A percentile compares a stretch with the other conserved stretches of the same genome.
These are phyloP conservation scores for Mucor mucedo DNA, from an alignment of 371 early-diverging fungal species.

Conservation along the genomic window DNA sequence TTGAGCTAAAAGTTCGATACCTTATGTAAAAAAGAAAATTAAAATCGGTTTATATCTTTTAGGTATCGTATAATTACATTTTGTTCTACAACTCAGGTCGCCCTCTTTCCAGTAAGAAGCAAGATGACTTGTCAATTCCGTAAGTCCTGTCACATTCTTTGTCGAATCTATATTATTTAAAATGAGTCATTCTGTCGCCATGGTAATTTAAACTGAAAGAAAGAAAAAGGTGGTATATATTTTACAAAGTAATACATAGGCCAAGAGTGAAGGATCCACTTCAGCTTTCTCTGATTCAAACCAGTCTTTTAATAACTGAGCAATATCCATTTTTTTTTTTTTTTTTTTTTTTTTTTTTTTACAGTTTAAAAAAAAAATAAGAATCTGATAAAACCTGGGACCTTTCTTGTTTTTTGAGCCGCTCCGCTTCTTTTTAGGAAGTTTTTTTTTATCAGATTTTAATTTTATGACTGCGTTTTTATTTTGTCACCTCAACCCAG, in stretches of 20 bases:
- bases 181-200: neutral
- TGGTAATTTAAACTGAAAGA: neutral
- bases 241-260: conserved; percentile 39
- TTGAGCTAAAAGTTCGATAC: conserved; percentile 37
- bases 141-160: conserved; percentile 27
- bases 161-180: conserved; percentile 20
- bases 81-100: conserved; percentile 12
- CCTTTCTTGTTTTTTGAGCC: conserved; percentile 6
- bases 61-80: conserved; percentile 15
- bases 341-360: neutral
- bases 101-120: conserved; percentile 19
- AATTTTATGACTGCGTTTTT: too few species aligned
- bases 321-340: conserved; percentile 17
- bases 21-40: conserved; percentile 8
- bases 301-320: conserved; percentile 29
- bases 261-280: conserved; percentile 40
- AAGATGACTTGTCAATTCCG: conserved; percentile 18
- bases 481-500: too few species aligned
- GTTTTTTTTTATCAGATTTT: too few species aligned
- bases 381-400: conserved; percentile 22
- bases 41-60: neutral
- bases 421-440: too few species aligned
- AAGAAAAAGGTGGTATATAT: neutral
- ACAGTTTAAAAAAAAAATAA: conserved; percentile 1
- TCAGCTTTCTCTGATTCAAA: conserved; percentile 32